A percentile compares a stretch with the other conserved stretches of the same genome.
These are phyloP conservation scores for Dicorynia guianensis DNA, from an alignment of 306 rosid genomes.

Conservation along the genomic window DNA sequence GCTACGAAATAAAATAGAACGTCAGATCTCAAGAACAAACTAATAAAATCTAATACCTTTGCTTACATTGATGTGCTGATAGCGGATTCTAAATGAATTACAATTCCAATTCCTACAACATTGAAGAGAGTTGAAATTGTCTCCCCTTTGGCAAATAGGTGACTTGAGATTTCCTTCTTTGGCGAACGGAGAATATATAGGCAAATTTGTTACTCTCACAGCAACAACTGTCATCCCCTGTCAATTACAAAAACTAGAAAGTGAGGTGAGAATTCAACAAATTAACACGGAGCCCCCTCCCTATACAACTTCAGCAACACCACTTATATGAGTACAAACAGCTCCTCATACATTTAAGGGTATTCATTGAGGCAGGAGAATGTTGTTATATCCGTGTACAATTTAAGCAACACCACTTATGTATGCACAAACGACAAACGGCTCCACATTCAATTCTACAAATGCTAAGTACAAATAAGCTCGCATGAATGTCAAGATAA, in stretches of 20 bases:
- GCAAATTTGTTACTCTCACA: slow-evolving; percentile 96
- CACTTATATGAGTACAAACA: too few species aligned
- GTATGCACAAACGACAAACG: too few species aligned
- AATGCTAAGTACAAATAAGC: too few species aligned
- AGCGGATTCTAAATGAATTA: slow-evolving; percentile 92
- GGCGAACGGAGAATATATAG: slow-evolving; percentile 95
- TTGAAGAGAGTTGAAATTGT: slow-evolving; percentile 95
- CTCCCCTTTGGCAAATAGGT: slow-evolving; percentile 98
- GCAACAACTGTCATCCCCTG: slow-evolving; percentile 99
- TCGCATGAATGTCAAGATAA: too few species aligned
- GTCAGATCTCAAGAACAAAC: slow-evolving; percentile 10
- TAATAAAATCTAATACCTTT: slow-evolving; percentile 62
- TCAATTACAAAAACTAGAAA: slow-evolving; percentile 39
- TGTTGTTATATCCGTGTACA: too few species aligned
- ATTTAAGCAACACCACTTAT: too few species aligned
- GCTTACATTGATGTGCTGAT: slow-evolving; percentile 90
- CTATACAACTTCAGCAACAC: background rate
- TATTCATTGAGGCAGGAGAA: too few species aligned
- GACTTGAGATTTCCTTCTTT: slow-evolving; percentile 99
- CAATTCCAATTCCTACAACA: slow-evolving; percentile 89
- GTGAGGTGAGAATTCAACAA: slow-evolving; percentile 19
- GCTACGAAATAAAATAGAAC: slow-evolving; percentile 6
- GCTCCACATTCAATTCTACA: too few species aligned
- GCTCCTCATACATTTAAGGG: too few species aligned
- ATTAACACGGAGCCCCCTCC: background rate